Base-by-base conservation (phyloP, 2,329 filamentous ascomycete species). In the Trichophyton equinum region DNA sequence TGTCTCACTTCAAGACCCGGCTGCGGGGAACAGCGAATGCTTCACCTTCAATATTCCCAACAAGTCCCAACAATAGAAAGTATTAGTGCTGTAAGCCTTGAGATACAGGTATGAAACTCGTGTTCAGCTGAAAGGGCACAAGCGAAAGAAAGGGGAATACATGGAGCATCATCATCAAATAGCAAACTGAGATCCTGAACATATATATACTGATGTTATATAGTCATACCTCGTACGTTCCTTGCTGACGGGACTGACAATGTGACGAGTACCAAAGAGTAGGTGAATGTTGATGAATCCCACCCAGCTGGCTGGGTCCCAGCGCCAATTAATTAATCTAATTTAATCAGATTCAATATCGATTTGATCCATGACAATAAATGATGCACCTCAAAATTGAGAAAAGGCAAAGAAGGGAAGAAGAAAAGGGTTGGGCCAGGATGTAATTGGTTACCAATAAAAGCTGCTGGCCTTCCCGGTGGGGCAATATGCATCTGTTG, bases 371-470 rank as follows among this genome's bases (percentile, higher is more conserved):
- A 55, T 55, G 49, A 9, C 13, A 55, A 55, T 55, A 55, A 36
- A 15, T 36, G 27, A 55, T n/a, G 27, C n/a, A 18, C 30, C 30
- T 55, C 49, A 55, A 55, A 55, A 38, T 33, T 55, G 49, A 55
- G 49, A 36, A 44, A 44, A n/a, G 40, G 40, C 15, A 44, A 44
- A 44, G n/a, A 44, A 44, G 27, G 27, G 27, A 30, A 44, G 40
- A 44, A n/a, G 46, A 7, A 51, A 20, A 47, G 22, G 46, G 46
- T 13, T 3, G 9, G 46, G 22, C 46, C 27, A 55, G 49, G 49
- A 55, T 55, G 11, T 55, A 55, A 55, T 55, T 55, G 49, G 49
- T 55, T 55, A 55, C 49, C 49, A 55, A 55, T 3, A 38, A n/a
- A 4, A 55, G n/a, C n/a, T n/a, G n/a, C 13, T 55, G 30, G 27